Base-by-base conservation (phyloP, 768 basidiomycete species). In the Vararia minispora region DNA sequence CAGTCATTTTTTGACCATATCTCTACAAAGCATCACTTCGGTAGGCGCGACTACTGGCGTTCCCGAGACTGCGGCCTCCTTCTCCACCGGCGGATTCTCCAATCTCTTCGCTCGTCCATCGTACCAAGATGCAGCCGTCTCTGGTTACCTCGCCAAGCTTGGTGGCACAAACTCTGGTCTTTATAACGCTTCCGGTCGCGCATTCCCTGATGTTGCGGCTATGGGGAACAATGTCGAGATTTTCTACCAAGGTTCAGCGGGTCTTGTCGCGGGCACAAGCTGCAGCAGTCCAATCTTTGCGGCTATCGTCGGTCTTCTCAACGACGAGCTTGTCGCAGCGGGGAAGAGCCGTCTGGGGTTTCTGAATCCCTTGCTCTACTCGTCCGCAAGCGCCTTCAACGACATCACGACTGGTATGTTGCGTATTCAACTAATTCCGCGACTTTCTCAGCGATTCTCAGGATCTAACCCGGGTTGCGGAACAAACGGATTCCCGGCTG, bases 401-500 rank as follows among this genome's bases (percentile, higher is more conserved):
- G 32, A 33, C 18, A 33, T 33, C 32, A 42, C 24, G 10, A 8
- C n/a, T n/a, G n/a, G n/a, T n/a, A 24, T n/a, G 16, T 31, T 33
- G n/a, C 23, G 9, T 22, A 17, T 13, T 28, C n/a, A n/a, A n/a
- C n/a, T n/a, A n/a, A n/a, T n/a, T n/a, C n/a, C n/a, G n/a, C n/a
- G n/a, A n/a, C n/a, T n/a, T n/a, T n/a, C n/a, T n/a, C n/a, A n/a
- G n/a, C n/a, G n/a, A n/a, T n/a, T n/a, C n/a, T 8, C 21, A 31
- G 37, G 37, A 20, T 12, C 28, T 2, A 57, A 57, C 42, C 52
- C 52, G 9, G 56, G 55, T 3, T 58, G 57, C 39, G 45, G 44
- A 34, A 57, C 58, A 11, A 52, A 54, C 26, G 58, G 58, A n/a
- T 60, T 60, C 52, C 46, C 48, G 10, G 56, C 54, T 13, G 29